phyloP scores from a whole-genome alignment of 768 basidiomycete genomes.

The Rhodotorula toruloides region DNA sequence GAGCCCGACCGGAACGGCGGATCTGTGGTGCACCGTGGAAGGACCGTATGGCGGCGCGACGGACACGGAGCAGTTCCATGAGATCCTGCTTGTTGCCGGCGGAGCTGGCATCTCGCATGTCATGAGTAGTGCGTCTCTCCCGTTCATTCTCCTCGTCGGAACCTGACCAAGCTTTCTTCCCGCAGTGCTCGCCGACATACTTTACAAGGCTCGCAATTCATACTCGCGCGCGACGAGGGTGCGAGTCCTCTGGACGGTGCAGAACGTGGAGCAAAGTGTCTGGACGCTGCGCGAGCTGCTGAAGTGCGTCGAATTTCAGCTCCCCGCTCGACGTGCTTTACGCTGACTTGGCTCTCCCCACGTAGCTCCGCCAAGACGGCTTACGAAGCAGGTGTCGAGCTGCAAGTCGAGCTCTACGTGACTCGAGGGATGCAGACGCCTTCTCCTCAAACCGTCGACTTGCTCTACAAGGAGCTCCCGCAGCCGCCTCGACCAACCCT shows the following conservation, averaged over 20 bases:
- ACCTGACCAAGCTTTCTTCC: not conserved
- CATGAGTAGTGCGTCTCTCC: slow-evolving; percentile 17
- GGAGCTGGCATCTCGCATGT: slow-evolving; percentile 31
- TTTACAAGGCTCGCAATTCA: slow-evolving; percentile 12
- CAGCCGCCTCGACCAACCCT: slow-evolving; percentile 25
- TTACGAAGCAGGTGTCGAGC: slow-evolving; percentile 30
- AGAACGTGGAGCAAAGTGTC: slow-evolving; percentile 26
- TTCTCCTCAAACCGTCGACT: slow-evolving; percentile 26
- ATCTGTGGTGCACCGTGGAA: slow-evolving; percentile 15
- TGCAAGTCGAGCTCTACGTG: slow-evolving; percentile 28
- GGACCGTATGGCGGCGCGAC: slow-evolving; percentile 12
- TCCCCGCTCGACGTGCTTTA: not conserved
- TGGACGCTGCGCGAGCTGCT: slow-evolving; percentile 26
- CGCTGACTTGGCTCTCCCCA: not conserved
- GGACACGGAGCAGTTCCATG: slow-evolving; percentile 29
- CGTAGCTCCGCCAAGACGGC: slow-evolving; percentile 26
- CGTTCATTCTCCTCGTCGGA: not conserved
- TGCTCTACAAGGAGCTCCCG: slow-evolving; percentile 28
- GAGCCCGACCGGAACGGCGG: slow-evolving; percentile 7
- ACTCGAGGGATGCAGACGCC: slow-evolving; percentile 25
- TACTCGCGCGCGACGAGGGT: slow-evolving; percentile 14
- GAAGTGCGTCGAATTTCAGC: not conserved
- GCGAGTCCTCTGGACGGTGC: slow-evolving; percentile 25
- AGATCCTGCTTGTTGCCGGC: slow-evolving; percentile 32
- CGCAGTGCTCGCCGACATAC: slow-evolving; percentile 22